phyloP scores from a whole-genome alignment of 805 yeast species.

The Kuraishia hungarica region DNA sequence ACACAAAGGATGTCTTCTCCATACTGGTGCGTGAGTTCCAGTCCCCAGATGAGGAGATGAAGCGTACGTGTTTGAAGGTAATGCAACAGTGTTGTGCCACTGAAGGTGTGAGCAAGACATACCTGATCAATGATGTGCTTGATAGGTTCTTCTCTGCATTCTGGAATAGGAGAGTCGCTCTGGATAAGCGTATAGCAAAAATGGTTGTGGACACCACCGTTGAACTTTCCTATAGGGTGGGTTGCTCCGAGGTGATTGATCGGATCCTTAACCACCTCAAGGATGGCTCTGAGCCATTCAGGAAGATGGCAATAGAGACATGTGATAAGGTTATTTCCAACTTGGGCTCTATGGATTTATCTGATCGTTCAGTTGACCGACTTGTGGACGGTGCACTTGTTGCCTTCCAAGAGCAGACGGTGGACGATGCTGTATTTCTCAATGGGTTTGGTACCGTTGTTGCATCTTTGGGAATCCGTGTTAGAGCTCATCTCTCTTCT shows the following conservation, averaged over 20 bases:
- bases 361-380: slow-evolving; percentile 48
- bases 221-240: slow-evolving; percentile 58
- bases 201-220: slow-evolving; percentile 68
- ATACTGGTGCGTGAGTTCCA: slow-evolving; percentile 63
- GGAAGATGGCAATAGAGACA: slow-evolving; percentile 73
- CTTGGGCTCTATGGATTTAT: slow-evolving; percentile 51
- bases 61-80: slow-evolving; percentile 58
- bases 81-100: slow-evolving; percentile 59
- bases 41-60: slow-evolving; percentile 87
- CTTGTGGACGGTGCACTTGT: slow-evolving; percentile 73
- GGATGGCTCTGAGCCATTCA: slow-evolving; percentile 75
- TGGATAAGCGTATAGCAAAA: slow-evolving; percentile 48
- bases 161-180: slow-evolving; percentile 79
- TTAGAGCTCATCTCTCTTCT: slow-evolving; percentile 63
- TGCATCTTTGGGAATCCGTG: slow-evolving; percentile 50
- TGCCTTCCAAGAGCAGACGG: slow-evolving; percentile 74
- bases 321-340: slow-evolving; percentile 43
- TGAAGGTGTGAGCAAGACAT: slow-evolving; percentile 43
- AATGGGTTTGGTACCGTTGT: slow-evolving; percentile 59
- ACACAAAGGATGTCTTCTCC: slow-evolving; percentile 64
- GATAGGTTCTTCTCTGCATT: slow-evolving; percentile 60
- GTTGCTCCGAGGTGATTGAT: slow-evolving; percentile 52
- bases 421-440: slow-evolving; percentile 46
- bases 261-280: slow-evolving; percentile 50
- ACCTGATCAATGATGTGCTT: slow-evolving; percentile 41